Base-by-base conservation (phyloP, 2,329 filamentous ascomycete species). In the Atkinsonella hypoxylon region DNA sequence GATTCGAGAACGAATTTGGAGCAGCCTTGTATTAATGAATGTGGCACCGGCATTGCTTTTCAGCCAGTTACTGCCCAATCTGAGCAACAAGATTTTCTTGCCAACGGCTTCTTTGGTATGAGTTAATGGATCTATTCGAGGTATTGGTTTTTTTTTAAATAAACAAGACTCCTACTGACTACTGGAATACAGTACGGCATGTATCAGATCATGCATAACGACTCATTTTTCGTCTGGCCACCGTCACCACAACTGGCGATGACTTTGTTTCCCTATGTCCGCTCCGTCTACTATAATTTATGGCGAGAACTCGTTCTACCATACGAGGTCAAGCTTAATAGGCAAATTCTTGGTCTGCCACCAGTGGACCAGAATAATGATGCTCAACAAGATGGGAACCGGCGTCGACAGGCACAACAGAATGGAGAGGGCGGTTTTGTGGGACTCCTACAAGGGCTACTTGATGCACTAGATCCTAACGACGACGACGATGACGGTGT, bases 191-290 rank as follows among this genome's bases (percentile, higher is more conserved):
- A 79, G 77, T 78, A 74, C 51, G 72, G 70, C 47, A 67, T 71
- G 11, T 67, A 70, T 34, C 69, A 75, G 26, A 59, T 73, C 36
- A 65, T 72, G 49, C 67, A 71, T 42, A 66, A 75, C 40, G 65
- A 70, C 31, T 59, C 70, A n/a, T 66, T 73, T 45, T 64, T 74
- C 18, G 59, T 62, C 13, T 81, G 77, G 77, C 77, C 78, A 1
- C 77, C 76, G 0, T 74, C 76, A 0, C 72, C 76, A 0, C 67
- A 71, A 39, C 72, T 76, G 52, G 73, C 70, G n/a, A 61, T 79
- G 48, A 66, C 71, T 1, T 54, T 74, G 2, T 71, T 78, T 54
- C 78, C 78, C 0, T 71, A 70, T 42, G 60, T 72, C 4, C 67
- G 67, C 34, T 65, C 64, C 41, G 55, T 71, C 9, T 78, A 81